Conservation (phyloP, 1,284 basidiomycete species). For the Chondrostereum purpureum region DNA sequence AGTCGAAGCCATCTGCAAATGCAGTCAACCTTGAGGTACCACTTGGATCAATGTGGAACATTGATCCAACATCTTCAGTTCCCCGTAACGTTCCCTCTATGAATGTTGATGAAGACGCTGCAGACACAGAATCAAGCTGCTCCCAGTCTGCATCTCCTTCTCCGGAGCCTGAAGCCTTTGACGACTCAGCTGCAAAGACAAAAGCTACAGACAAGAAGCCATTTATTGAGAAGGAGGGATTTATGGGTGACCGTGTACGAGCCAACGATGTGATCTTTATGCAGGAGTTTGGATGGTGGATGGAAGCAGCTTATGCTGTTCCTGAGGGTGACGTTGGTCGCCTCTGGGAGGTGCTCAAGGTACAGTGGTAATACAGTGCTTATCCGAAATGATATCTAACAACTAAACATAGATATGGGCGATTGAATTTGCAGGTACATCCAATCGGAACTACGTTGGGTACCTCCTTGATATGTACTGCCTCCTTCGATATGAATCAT, state of each 20-base stretch:
- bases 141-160: background rate
- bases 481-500: conserved; percentile 4
- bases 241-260: conserved; percentile 1
- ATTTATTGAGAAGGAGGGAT: too few species aligned
- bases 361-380: background rate
- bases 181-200: background rate
- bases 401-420: conserved; percentile 4
- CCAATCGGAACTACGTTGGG: conserved; percentile 5
- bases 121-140: too few species aligned
- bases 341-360: conserved; percentile 9
- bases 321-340: conserved; percentile 11
- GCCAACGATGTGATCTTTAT: background rate
- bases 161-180: background rate
- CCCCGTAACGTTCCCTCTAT: too few species aligned
- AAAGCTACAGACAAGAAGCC: background rate
- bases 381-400: background rate
- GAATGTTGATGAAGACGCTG: too few species aligned
- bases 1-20: too few species aligned
- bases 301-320: conserved; percentile 5
- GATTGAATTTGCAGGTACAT: conserved; percentile 7
- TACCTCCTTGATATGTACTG: conserved; percentile 9
- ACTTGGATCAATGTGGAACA: too few species aligned
- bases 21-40: too few species aligned
- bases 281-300: conserved; percentile 10
- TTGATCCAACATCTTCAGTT: too few species aligned